Evolutionary conservation across 441 rosid species (phyloP).

Genomic region (Mallotus repandus): DNA sequence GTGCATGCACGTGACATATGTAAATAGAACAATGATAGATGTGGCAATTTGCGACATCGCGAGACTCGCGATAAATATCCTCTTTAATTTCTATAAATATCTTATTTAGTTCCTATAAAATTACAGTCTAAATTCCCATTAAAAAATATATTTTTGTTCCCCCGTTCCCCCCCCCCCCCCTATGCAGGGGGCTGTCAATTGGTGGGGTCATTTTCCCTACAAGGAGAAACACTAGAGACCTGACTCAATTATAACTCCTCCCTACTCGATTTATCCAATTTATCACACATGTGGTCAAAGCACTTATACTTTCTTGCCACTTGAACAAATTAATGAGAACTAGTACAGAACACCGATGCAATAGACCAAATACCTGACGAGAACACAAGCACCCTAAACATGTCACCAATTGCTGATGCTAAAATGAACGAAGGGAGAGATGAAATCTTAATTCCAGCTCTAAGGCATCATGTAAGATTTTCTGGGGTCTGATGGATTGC

Average conservation of each 20-base stretch:
- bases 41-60: too few relatives aligned
- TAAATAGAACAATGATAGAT: too few relatives aligned
- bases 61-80: too few relatives aligned
- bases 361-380: slow-evolving; percentile 30
- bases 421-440: slow-evolving; percentile 15
- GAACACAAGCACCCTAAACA: slow-evolving; percentile 18
- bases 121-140: too few relatives aligned
- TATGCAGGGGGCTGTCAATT: too few relatives aligned
- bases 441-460: slow-evolving; percentile 51
- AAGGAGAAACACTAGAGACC: slow-evolving; percentile 29
- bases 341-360: slow-evolving; percentile 27
- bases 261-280: slow-evolving; percentile 33
- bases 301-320: slow-evolving; percentile 15
- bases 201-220: too few relatives aligned
- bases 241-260: slow-evolving; percentile 32
- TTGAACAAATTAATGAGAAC: slow-evolving; percentile 31
- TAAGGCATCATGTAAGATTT: slow-evolving; percentile 32
- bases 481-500: slow-evolving; percentile 26
- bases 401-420: slow-evolving; percentile 11
- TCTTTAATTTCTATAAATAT: too few relatives aligned
- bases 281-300: slow-evolving; percentile 22
- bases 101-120: too few relatives aligned
- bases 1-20: slow-evolving; percentile 33
- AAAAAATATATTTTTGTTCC: too few relatives aligned
- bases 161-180: too few relatives aligned